Evolutionary conservation across 768 basidiomycete species (phyloP).

Genomic region (Hortiboletus campestris): DNA sequence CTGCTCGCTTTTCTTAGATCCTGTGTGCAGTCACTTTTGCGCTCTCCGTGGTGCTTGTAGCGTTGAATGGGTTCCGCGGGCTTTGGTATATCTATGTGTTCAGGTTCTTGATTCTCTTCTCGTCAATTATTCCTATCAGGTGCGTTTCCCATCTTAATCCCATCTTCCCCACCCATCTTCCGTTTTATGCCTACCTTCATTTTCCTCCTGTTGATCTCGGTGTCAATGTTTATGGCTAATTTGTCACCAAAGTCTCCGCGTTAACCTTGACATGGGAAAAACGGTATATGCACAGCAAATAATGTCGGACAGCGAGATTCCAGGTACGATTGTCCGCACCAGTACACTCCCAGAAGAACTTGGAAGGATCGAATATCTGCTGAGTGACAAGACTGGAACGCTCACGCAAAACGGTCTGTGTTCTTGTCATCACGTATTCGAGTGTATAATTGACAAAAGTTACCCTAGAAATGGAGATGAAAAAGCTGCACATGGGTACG

Average conservation of each 20-base stretch:
- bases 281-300: slow-evolving; percentile 96
- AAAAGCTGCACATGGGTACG: slow-evolving; percentile 97
- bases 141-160: slow-evolving; percentile 34
- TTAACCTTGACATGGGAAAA: slow-evolving; percentile 99
- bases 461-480: slow-evolving; percentile 94
- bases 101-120: slow-evolving; percentile 96
- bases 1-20: slow-evolving; percentile 51
- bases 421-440: neutral
- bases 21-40: slow-evolving; percentile 92
- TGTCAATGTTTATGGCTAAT: neutral
- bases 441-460: neutral
- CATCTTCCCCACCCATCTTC: neutral
- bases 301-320: slow-evolving; percentile 90
- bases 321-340: slow-evolving; percentile 94
- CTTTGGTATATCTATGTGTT: slow-evolving; percentile 96
- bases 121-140: slow-evolving; percentile 99
- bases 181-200: neutral
- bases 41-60: slow-evolving; percentile 87
- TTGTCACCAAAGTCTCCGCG: slow-evolving; percentile 67
- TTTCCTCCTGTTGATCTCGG: neutral
- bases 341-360: slow-evolving; percentile 96
- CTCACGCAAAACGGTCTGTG: slow-evolving; percentile 90
- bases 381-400: slow-evolving; percentile 98
- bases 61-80: slow-evolving; percentile 93
- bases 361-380: slow-evolving; percentile 90